Evolutionary conservation across 306 rosid species (phyloP).

Genomic region (Ziziphus jujuba): DNA sequence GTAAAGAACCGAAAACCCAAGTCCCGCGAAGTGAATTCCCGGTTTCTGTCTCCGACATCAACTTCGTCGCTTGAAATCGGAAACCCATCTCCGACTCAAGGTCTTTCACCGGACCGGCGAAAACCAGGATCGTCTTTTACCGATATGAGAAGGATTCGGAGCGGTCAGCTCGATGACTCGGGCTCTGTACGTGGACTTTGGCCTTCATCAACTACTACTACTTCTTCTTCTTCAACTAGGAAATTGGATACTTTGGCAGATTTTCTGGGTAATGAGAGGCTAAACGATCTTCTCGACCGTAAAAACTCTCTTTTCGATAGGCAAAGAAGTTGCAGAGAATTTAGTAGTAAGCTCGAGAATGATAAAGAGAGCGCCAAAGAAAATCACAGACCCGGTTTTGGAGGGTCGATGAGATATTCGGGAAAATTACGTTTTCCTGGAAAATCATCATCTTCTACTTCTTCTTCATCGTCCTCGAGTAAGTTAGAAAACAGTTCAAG

Average conservation of each 20-base stretch:
- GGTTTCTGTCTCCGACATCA: slow-evolving; percentile 43
- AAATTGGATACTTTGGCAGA: slow-evolving; percentile 58
- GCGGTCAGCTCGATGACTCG: slow-evolving; percentile 39
- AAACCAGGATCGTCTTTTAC: slow-evolving; percentile 31
- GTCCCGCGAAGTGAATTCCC: slow-evolving; percentile 55
- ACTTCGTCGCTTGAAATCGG: slow-evolving; percentile 29
- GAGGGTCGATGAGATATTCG: slow-evolving; percentile 43
- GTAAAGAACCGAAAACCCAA: slow-evolving; percentile 43
- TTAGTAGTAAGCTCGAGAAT: slow-evolving; percentile 24
- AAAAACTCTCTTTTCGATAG: slow-evolving; percentile 21
- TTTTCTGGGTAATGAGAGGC: slow-evolving; percentile 62
- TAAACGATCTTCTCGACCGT: slow-evolving; percentile 34
- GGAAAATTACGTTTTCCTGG: slow-evolving; percentile 22
- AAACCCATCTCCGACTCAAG: slow-evolving; percentile 30
- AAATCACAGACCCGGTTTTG: slow-evolving; percentile 34
- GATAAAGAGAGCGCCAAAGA: slow-evolving; percentile 44
- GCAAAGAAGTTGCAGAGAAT: slow-evolving; percentile 37
- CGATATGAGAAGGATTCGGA: slow-evolving; percentile 25
- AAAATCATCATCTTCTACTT: slow-evolving; percentile 23
- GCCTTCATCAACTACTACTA: slow-evolving; percentile 51
- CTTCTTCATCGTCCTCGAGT: slow-evolving; percentile 19
- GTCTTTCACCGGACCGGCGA: slow-evolving; percentile 42
- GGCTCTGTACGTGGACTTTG: slow-evolving; percentile 45
- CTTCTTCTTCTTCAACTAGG: slow-evolving; percentile 20
- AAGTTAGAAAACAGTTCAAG: slow-evolving; percentile 2